Percentiles rank a stretch among this genome's conserved stretches.
Evolutionary conservation across 23 red algal species (phyloP).

Genomic region (Gracilariopsis chorda): DNA sequence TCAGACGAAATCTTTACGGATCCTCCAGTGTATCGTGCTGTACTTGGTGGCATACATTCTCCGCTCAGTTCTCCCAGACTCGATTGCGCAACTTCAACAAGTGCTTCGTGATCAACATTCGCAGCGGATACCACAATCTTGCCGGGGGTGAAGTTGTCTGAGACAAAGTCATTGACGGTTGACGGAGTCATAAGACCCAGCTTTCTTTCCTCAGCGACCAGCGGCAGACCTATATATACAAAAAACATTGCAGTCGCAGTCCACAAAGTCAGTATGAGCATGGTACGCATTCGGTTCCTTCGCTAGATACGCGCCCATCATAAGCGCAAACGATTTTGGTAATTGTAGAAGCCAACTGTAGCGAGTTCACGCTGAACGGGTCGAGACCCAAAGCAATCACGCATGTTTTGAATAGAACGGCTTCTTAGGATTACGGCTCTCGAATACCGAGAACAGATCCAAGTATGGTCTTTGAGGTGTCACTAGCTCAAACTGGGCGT

Average conservation of each 20-base stretch:
- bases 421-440: background rate
- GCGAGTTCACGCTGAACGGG: background rate
- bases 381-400: no score
- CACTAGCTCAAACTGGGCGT: slow-evolving; percentile 19
- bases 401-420: no score
- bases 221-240: slow-evolving; percentile 68
- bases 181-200: slow-evolving; percentile 42
- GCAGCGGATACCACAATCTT: slow-evolving; percentile 80
- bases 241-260: background rate
- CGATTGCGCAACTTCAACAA: slow-evolving; percentile 61
- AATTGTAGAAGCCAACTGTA: background rate
- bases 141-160: slow-evolving; percentile 47
- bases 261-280: background rate
- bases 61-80: slow-evolving; percentile 25
- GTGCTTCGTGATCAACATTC: slow-evolving; percentile 67
- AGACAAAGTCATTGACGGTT: slow-evolving; percentile 49
- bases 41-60: background rate
- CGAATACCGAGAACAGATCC: background rate
- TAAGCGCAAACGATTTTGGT: no score
- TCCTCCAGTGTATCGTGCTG: slow-evolving; percentile 86
- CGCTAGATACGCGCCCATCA: background rate
- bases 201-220: slow-evolving; percentile 66
- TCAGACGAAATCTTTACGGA: slow-evolving; percentile 39
- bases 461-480: slow-evolving; percentile 17
- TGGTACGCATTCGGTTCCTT: background rate